These are phyloP conservation scores for Fusarium virguliforme DNA, from an alignment of 2,329 filamentous ascomycete genomes.

Conservation along the genomic window DNA sequence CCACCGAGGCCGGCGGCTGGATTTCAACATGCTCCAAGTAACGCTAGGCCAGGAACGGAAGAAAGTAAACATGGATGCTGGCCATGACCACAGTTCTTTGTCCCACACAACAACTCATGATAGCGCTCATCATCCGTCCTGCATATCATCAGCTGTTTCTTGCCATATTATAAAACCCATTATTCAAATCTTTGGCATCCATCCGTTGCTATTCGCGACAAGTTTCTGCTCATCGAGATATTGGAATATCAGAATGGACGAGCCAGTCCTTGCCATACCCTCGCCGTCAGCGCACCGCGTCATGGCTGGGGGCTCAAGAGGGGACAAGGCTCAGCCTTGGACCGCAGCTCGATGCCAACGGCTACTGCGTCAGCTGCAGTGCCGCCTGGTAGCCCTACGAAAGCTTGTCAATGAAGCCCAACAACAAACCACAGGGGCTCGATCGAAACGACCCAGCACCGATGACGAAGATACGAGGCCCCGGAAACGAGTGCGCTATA, in stretches of 20 bases:
- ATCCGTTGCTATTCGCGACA: background rate
- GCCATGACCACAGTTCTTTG: slow-evolving; percentile 14
- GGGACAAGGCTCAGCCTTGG: slow-evolving; percentile 57
- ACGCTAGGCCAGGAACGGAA: slow-evolving; percentile 51
- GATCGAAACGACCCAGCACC: slow-evolving; percentile 45
- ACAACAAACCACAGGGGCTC: slow-evolving; percentile 15
- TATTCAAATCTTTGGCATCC: background rate
- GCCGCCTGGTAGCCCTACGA: slow-evolving; percentile 60
- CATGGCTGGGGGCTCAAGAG: slow-evolving; percentile 8
- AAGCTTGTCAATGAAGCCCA: slow-evolving; percentile 53
- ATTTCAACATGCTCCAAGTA: slow-evolving; percentile 31
- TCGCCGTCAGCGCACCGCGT: slow-evolving; percentile 41
- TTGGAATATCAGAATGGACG: slow-evolving; percentile 25
- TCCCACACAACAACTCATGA: slow-evolving; percentile 24
- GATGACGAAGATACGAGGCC: slow-evolving; percentile 21
- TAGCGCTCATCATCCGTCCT: slow-evolving; percentile 1
- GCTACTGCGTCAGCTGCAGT: slow-evolving; percentile 64
- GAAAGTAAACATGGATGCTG: slow-evolving; percentile 52
- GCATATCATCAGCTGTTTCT: background rate
- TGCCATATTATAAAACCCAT: background rate
- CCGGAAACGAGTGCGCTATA: slow-evolving; percentile 52
- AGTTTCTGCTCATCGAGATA: background rate
- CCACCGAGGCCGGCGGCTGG: slow-evolving; percentile 33
- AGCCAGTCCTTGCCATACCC: slow-evolving; percentile 13
- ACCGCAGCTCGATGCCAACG: slow-evolving; percentile 65